Conservation (phyloP, 768 basidiomycete species). For the Termitomyces sp. region DNA sequence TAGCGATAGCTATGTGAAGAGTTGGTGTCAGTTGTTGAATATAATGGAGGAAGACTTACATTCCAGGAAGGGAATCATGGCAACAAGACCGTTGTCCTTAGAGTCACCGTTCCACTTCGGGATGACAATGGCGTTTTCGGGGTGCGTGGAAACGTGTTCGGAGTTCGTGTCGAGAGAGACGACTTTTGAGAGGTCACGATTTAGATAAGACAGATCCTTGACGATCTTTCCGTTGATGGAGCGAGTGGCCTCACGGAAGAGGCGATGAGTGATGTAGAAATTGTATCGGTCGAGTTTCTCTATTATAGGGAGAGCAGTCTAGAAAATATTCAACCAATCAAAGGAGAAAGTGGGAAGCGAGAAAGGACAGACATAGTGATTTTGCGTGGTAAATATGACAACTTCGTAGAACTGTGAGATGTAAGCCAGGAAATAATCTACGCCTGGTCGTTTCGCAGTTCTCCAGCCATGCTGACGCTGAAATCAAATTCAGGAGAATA, state of each 20-base stretch:
- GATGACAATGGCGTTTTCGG: constrained; percentile 82
- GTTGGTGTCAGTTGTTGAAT: neutral
- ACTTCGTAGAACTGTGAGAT: constrained; percentile 98
- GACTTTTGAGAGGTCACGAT: constrained; percentile 89
- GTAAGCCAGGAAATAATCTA: constrained; percentile 97
- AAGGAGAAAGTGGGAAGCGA: neutral
- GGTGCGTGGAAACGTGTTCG: constrained; percentile 73
- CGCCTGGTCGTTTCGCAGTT: constrained; percentile 95
- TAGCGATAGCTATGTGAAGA: constrained; percentile 68
- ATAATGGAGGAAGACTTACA: constrained; percentile 45
- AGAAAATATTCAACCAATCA: neutral
- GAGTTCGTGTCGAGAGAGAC: constrained; percentile 80
- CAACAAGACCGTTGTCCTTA: constrained; percentile 65
- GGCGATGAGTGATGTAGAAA: constrained; percentile 81
- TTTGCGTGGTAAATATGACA: constrained; percentile 90
- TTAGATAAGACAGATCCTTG: constrained; percentile 95
- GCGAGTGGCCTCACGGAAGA: constrained; percentile 91
- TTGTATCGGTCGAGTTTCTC: constrained; percentile 94
- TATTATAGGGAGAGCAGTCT: constrained; percentile 85
- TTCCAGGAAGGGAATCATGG: constrained; percentile 97
- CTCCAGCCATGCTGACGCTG: constrained; percentile 94
- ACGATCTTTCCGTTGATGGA: constrained; percentile 77
- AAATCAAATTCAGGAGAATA: neutral
- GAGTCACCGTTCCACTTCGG: constrained; percentile 84
- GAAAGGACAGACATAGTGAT: constrained; percentile 65